Conservation (phyloP, 2,329 filamentous ascomycete species). For the Capronia americana region DNA sequence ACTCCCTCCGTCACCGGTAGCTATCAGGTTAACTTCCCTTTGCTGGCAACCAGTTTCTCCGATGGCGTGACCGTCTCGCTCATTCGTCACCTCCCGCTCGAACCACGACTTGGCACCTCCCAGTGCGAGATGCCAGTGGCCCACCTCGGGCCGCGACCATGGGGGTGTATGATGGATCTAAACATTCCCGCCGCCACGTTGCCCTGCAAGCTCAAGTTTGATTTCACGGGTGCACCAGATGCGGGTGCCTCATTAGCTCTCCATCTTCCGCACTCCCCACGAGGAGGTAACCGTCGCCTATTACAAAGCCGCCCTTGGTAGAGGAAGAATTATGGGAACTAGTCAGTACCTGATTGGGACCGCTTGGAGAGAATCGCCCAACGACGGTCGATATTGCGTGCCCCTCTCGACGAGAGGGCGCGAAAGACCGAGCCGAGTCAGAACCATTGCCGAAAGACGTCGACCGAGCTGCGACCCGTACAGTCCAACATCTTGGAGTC, state of each 20-base stretch:
- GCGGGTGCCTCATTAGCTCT: background rate
- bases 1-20: background rate
- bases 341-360: background rate
- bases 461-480: background rate
- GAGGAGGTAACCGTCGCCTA: background rate
- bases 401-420: background rate
- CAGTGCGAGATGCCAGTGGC: background rate
- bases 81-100: background rate
- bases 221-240: background rate
- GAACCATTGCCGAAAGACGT: background rate
- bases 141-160: background rate
- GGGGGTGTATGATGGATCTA: background rate
- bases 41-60: background rate
- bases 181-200: background rate
- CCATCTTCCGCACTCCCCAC: background rate
- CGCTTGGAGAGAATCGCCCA: background rate
- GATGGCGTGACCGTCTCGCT: background rate
- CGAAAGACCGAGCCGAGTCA: background rate
- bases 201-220: background rate
- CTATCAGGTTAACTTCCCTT: background rate
- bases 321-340: background rate
- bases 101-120: background rate
- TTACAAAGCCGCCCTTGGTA: background rate
- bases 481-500: background rate
- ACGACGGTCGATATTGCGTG: background rate